A percentile compares a stretch with the other conserved stretches of the same genome.
These are phyloP conservation scores for Thielaviopsis punctulata DNA, from an alignment of 2,329 filamentous ascomycete species.

Conservation along the genomic window DNA sequence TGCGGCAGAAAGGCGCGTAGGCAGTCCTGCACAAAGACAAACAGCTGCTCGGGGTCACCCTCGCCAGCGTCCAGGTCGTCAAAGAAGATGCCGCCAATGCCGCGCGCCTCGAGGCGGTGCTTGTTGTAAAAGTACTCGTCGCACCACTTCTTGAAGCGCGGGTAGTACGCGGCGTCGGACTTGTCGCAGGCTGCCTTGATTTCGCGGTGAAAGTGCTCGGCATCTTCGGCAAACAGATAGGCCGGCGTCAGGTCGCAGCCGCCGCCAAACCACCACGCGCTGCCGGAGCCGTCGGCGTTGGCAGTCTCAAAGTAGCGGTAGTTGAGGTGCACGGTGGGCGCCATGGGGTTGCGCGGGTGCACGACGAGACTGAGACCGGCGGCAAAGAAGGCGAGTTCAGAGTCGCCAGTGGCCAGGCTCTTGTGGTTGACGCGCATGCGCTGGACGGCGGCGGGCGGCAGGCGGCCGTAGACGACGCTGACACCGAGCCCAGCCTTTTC, in stretches of 20 bases:
- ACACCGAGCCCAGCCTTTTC: constrained; percentile 96
- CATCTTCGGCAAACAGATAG: constrained; percentile 94
- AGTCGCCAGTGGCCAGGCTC: constrained; percentile 51
- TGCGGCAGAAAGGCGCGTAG: constrained; percentile 75
- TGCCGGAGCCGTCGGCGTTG: constrained; percentile 62
- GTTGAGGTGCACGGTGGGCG: constrained; percentile 92
- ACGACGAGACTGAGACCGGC: constrained; percentile 84
- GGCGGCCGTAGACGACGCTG: constrained; percentile 80
- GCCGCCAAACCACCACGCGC: constrained; percentile 94
- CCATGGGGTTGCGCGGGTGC: constrained; percentile 90
- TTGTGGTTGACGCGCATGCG: constrained; percentile 95
- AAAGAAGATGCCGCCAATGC: constrained; percentile 94
- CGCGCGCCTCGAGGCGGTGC: constrained; percentile 72
- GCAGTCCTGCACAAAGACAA: constrained; percentile 75
- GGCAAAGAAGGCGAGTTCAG: constrained; percentile 88
- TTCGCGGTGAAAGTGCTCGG: constrained; percentile 86
- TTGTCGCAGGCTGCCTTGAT: constrained; percentile 87
- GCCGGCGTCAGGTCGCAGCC: constrained; percentile 84
- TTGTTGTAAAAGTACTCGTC: constrained; percentile 94
- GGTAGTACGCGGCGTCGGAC: constrained; percentile 83
- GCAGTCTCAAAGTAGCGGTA: constrained; percentile 98
- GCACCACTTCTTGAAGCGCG: constrained; percentile 94
- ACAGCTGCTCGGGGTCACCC: constrained; percentile 75
- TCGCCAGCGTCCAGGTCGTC: constrained; percentile 84
- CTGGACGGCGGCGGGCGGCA: constrained; percentile 72